These are phyloP conservation scores for Hibiscus trionum DNA, from an alignment of 345 rosid species.

Conservation along the genomic window DNA sequence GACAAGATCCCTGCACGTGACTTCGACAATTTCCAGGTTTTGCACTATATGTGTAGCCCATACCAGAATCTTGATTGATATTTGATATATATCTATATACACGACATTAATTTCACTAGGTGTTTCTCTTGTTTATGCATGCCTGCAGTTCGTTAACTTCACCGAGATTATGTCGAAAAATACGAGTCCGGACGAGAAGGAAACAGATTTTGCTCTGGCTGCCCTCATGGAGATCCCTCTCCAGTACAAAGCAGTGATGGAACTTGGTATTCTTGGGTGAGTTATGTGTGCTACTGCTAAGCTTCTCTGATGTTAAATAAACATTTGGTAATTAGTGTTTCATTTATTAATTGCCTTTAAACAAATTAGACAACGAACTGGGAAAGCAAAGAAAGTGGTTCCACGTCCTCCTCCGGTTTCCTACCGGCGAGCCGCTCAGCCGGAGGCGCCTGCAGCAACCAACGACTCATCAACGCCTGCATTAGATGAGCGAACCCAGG, in stretches of 20 bases:
- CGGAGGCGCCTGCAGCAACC: slow-evolving; percentile 17
- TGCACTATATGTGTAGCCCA: neutral
- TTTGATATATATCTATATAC: too few species aligned
- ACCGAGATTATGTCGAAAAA: slow-evolving; percentile 62
- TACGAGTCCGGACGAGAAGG: slow-evolving; percentile 39
- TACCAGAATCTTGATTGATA: neutral
- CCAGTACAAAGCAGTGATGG: slow-evolving; percentile 66
- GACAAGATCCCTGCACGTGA: slow-evolving; percentile 64
- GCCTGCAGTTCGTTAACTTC: slow-evolving; percentile 70
- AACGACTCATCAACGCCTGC: slow-evolving; percentile 4
- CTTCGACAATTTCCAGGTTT: slow-evolving; percentile 73
- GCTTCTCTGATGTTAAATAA: neutral
- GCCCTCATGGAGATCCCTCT: slow-evolving; percentile 88
- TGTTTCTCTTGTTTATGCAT: neutral
- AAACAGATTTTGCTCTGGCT: slow-evolving; percentile 80
- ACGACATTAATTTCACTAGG: neutral
- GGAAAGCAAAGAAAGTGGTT: slow-evolving; percentile 38
- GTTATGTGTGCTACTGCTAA: neutral
- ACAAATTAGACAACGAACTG: slow-evolving; percentile 33
- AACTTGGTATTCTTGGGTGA: slow-evolving; percentile 61
- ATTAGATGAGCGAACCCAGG: slow-evolving; percentile 11
- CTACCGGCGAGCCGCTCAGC: slow-evolving; percentile 16
- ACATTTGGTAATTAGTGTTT: neutral
- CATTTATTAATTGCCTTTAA: neutral
- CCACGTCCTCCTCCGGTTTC: slow-evolving; percentile 66